Percentiles rank a stretch among this genome's conserved stretches.
phyloP scores from a whole-genome alignment of 1,139 yeast species.

The Geotrichum restrictum region DNA sequence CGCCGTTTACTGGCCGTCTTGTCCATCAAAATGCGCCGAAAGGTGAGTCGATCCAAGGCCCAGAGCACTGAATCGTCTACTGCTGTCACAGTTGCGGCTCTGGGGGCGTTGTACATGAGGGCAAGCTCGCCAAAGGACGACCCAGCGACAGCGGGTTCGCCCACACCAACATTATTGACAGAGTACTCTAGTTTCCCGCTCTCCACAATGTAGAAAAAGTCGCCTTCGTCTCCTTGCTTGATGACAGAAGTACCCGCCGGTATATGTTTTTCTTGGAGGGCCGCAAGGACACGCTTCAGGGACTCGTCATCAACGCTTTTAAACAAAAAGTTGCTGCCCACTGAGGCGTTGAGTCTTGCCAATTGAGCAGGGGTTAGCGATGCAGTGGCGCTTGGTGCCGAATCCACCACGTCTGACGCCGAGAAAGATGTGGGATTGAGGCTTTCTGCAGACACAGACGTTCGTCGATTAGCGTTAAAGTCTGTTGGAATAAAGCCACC shows the following conservation, averaged over 20 bases:
- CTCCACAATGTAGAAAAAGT: slow-evolving; percentile 86
- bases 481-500: slow-evolving; percentile 23
- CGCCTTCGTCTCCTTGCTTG: slow-evolving; percentile 95
- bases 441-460: slow-evolving; percentile 77
- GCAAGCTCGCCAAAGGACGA: slow-evolving; percentile 96
- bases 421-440: slow-evolving; percentile 31
- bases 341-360: slow-evolving; percentile 61
- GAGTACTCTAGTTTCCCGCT: slow-evolving; percentile 76
- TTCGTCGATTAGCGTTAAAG: slow-evolving; percentile 78
- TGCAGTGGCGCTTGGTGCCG: slow-evolving; percentile 20
- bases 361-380: slow-evolving; percentile 57
- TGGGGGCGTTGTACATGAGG: slow-evolving; percentile 92
- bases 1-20: slow-evolving; percentile 86
- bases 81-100: slow-evolving; percentile 93
- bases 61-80: slow-evolving; percentile 68
- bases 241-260: slow-evolving; percentile 64
- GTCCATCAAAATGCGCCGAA: slow-evolving; percentile 84
- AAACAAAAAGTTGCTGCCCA: slow-evolving; percentile 78
- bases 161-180: slow-evolving; percentile 70
- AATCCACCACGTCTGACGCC: slow-evolving; percentile 22
- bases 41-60: slow-evolving; percentile 92
- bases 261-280: slow-evolving; percentile 68
- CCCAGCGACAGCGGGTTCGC: slow-evolving; percentile 66
- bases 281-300: slow-evolving; percentile 70
- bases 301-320: slow-evolving; percentile 69